Evolutionary conservation across 225 moss, liverwort and hornwort species (phyloP).

Genomic region (Physcomitrium patens): DNA sequence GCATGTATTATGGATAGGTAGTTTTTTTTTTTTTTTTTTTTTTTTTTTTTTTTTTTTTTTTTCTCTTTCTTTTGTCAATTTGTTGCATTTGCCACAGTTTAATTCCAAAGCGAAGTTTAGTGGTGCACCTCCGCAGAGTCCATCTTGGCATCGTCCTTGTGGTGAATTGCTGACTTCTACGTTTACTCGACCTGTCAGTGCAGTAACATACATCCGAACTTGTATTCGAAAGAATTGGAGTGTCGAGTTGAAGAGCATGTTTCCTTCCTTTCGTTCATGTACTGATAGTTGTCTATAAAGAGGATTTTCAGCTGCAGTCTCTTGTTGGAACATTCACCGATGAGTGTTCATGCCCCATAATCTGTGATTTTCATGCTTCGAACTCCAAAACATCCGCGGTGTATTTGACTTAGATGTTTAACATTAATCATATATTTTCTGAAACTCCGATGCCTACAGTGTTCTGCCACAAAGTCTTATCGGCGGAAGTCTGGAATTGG

Average conservation of each 20-base stretch:
- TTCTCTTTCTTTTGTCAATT: not conserved
- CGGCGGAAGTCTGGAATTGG: not conserved
- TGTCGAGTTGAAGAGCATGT: no score
- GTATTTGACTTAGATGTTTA: not conserved
- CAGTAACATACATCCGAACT: no score
- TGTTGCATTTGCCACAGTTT: slow-evolving; percentile 32
- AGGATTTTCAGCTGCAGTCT: no score
- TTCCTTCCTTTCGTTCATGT: no score
- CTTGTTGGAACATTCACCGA: no score
- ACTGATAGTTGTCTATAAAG: no score
- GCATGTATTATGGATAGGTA: slow-evolving; percentile 28
- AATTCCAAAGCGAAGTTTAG: slow-evolving; percentile 21
- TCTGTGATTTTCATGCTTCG: no score
- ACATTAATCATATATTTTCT: not conserved
- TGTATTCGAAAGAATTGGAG: no score
- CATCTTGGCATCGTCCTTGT: not conserved
- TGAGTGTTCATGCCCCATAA: no score
- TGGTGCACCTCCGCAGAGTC: not conserved
- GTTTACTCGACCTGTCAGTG: not conserved
- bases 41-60: slow-evolving; percentile 9
- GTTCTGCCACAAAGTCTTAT: not conserved
- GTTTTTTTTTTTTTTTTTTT: slow-evolving; percentile 21
- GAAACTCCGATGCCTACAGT: not conserved
- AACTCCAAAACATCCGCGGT: no score
- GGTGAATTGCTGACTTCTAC: not conserved